Conservation (phyloP, 345 rosid genomes). For the Salix udensis region DNA sequence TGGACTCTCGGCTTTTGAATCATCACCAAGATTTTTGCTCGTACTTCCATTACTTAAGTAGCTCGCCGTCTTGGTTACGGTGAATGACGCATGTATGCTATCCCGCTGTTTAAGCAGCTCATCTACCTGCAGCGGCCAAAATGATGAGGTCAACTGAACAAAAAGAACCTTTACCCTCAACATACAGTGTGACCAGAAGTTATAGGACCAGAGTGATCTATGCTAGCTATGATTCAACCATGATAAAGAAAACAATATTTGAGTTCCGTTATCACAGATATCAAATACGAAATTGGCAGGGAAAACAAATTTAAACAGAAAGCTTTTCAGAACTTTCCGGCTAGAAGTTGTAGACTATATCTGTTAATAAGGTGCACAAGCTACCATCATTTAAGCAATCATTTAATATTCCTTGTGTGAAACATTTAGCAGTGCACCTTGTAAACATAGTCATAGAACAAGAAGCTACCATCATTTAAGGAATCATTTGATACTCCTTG, state of each 20-base stretch:
- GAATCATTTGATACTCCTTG: neutral
- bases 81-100: constrained; percentile 65
- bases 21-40: constrained; percentile 60
- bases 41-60: constrained; percentile 56
- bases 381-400: neutral
- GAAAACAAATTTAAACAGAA: neutral
- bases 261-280: neutral
- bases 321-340: neutral
- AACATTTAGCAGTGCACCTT: neutral
- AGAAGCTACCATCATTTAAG: neutral
- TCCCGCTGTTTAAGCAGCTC: constrained; percentile 88
- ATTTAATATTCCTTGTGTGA: neutral
- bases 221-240: neutral
- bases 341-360: neutral
- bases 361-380: too few relatives aligned
- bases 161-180: neutral
- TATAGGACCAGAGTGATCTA: neutral
- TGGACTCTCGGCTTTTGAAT: constrained; percentile 54
- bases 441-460: too few relatives aligned
- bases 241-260: neutral
- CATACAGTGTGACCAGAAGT: neutral
- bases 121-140: constrained; percentile 58
- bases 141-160: neutral
- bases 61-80: constrained; percentile 42
- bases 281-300: neutral